phyloP scores from a whole-genome alignment of 2,329 filamentous ascomycete genomes.

The Elsinoe ampelina region DNA sequence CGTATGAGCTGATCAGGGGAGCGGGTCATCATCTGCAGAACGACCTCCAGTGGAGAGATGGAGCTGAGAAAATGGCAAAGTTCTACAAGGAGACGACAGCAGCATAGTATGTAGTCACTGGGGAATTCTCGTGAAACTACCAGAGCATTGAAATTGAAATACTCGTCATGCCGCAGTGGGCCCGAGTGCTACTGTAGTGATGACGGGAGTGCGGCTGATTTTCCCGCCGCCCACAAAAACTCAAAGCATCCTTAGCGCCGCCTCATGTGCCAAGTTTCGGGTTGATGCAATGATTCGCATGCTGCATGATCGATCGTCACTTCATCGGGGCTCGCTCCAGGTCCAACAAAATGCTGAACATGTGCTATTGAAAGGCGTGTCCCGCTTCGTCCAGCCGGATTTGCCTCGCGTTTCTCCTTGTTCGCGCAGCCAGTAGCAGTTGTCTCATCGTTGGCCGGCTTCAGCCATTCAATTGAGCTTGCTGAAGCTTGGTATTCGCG shows the following conservation, averaged over 20 bases:
- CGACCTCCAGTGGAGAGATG: conserved; percentile 41
- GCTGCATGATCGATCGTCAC: conserved; percentile 11
- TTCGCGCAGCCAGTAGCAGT: background rate
- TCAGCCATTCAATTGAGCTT: background rate
- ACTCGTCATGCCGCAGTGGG: background rate
- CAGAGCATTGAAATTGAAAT: background rate
- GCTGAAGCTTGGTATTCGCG: background rate
- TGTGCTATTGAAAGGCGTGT: conserved; percentile 6
- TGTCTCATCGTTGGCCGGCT: background rate
- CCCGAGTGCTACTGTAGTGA: background rate
- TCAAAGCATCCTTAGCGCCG: background rate
- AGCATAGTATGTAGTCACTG: background rate
- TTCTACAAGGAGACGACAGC: conserved; percentile 28
- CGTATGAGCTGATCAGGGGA: conserved; percentile 34
- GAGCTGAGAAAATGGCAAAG: conserved; percentile 36
- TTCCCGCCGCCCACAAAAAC: background rate
- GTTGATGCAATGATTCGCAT: conserved; percentile 7
- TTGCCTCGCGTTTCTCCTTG: background rate
- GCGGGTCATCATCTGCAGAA: conserved; percentile 48
- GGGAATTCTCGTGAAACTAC: background rate
- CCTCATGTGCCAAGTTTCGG: conserved; percentile 5
- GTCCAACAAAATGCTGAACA: background rate
- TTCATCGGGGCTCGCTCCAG: background rate
- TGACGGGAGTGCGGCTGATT: conserved; percentile 6
- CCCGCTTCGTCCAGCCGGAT: background rate